phyloP scores from a whole-genome alignment of 1,139 yeast genomes.

The Trichomonascaceae sp. region DNA sequence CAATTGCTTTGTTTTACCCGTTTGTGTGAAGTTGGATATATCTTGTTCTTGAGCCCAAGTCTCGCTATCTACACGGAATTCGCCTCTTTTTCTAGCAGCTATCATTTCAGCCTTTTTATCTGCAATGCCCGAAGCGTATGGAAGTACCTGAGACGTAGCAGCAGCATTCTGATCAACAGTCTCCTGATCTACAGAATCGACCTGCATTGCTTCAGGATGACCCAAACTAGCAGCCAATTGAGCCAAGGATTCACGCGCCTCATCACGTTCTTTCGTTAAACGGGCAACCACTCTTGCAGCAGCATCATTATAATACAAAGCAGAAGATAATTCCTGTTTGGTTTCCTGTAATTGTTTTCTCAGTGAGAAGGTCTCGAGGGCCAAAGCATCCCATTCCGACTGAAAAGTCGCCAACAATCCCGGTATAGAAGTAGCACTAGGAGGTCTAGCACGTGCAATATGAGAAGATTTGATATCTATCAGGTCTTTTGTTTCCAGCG shows the following conservation, averaged over 20 bases:
- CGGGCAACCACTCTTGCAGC: conserved; percentile 80
- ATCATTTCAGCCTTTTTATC: conserved; percentile 18
- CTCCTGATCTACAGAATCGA: conserved; percentile 8
- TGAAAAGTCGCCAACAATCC: conserved; percentile 67
- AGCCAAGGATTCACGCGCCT: conserved; percentile 54
- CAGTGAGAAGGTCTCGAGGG: conserved; percentile 71
- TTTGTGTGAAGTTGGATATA: conserved; percentile 9
- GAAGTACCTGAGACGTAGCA: neutral
- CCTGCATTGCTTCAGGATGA: conserved; percentile 13
- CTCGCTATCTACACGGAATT: conserved; percentile 10
- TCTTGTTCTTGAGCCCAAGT: conserved; percentile 17
- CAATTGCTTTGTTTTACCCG: conserved; percentile 22
- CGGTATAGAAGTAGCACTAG: conserved; percentile 67
- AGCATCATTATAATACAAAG: conserved; percentile 83
- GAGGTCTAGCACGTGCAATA: conserved; percentile 42
- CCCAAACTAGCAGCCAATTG: conserved; percentile 34
- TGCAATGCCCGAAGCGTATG: conserved; percentile 12
- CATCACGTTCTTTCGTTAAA: conserved; percentile 69
- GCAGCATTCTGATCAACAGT: neutral
- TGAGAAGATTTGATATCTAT: conserved; percentile 40
- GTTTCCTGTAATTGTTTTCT: conserved; percentile 65
- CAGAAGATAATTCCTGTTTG: conserved; percentile 66
- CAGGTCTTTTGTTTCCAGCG: conserved; percentile 53
- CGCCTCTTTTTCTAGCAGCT: conserved; percentile 19
- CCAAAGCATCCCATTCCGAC: conserved; percentile 85